Percentiles rank a stretch among this genome's conserved stretches.
phyloP scores from a whole-genome alignment of 2,329 filamentous ascomycete species.

The Basipetospora chlamydospora region DNA sequence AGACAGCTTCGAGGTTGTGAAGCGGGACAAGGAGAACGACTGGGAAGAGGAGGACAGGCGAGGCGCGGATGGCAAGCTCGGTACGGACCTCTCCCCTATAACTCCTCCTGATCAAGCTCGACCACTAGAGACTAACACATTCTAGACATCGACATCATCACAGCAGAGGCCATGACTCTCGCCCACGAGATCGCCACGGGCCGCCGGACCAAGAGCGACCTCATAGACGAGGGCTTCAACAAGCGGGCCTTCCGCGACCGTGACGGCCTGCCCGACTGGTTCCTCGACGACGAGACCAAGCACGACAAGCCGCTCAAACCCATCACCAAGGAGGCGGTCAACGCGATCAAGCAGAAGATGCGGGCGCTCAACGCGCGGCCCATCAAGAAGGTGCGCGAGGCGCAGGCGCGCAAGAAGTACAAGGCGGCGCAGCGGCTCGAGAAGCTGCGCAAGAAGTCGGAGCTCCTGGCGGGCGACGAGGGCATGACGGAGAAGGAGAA shows the following conservation, averaged over 20 bases:
- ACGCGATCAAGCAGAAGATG: conserved; percentile 87
- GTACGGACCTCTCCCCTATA: conserved; percentile 24
- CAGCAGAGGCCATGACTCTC: conserved; percentile 97
- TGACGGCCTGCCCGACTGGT: conserved; percentile 93
- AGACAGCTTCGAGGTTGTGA: conserved; percentile 49
- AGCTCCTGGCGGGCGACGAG: conserved; percentile 75
- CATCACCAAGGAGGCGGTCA: conserved; percentile 79
- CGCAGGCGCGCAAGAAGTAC: conserved; percentile 92
- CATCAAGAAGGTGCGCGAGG: conserved; percentile 98
- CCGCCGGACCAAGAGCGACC: conserved; percentile 61
- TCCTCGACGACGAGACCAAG: conserved; percentile 76
- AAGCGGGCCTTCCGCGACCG: conserved; percentile 80
- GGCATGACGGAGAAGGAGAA: conserved; percentile 94
- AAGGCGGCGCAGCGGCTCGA: conserved; percentile 82
- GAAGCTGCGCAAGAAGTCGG: conserved; percentile 96
- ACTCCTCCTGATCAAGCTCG: too few relatives aligned
- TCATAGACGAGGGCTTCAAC: conserved; percentile 88
- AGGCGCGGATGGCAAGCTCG: conserved; percentile 45
- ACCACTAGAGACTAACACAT: background rate
- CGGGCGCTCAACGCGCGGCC: conserved; percentile 87
- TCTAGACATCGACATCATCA: conserved; percentile 87
- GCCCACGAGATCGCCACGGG: conserved; percentile 85
- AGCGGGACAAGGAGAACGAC: conserved; percentile 34
- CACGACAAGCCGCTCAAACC: conserved; percentile 79
- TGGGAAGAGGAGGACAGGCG: conserved; percentile 56